Evolutionary conservation across 1,139 yeast genomes (phyloP), one percentile per base, ranked within the genome.

Genomic region (Suhomyces taliae): DNA sequence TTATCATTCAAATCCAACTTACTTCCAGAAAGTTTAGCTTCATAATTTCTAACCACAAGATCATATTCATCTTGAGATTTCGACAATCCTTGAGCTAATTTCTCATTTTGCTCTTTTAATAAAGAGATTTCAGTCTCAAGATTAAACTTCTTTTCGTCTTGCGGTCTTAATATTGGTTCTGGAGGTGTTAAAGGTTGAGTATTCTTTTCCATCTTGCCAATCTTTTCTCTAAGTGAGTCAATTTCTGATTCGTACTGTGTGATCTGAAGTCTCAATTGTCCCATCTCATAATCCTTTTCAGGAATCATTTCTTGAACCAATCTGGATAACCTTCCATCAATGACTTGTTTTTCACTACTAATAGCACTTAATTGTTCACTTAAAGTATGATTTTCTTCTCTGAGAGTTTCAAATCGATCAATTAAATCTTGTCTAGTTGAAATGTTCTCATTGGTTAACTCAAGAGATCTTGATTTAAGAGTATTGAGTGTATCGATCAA

Each of bases 281-380:
- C 56, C 36, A 73, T 59, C 35, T 64, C 67, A 32, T 52, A 53
- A 36, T 67, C 64, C 44, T 65, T 67, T 11, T 55, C 51, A 1
- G 69, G 65, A 0, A 66, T 34, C 4, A 15, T 27, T n/a, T 45
- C 42, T 9, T 35, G 15, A 24, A 24, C 5, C 6, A 45, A 7
- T 6, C 15, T 11, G 19, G 27, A 9, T 12, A 46, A 29, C 7
- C 34, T 31, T 38, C 38, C 15, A 7, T 29, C 37, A 8, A 38
- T 8, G 6, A 14, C 19, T 4, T 9, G 4, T 26, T 38, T 42
- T 12, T 42, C 44, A 19, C 15, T 33, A 7, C 27, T 39, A 7
- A 39, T 9, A 7, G 7, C n/a, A 1, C 34, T 31, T n/a, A 45
- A 7, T 29, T 41, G 26, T 6, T 29, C 14, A 7, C 7, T 2